These are phyloP conservation scores for Trichoderma guizhouense DNA, from an alignment of 2,329 filamentous ascomycete genomes.

Conservation along the genomic window DNA sequence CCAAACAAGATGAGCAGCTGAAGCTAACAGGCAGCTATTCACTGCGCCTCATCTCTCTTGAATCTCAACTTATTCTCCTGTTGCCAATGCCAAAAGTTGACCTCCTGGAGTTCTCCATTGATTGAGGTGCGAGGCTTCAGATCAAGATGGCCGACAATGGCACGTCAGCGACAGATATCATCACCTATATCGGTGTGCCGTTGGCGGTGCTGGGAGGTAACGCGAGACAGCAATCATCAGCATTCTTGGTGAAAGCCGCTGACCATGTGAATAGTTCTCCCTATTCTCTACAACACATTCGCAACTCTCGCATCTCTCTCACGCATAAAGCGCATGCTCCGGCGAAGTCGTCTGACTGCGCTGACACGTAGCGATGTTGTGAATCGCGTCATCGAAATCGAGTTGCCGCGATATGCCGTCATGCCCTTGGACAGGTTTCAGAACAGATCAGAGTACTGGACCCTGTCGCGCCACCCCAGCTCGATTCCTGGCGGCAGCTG, in stretches of 20 bases:
- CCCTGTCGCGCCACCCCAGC: constrained; percentile 48
- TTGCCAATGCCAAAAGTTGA: neutral
- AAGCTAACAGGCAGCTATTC: neutral
- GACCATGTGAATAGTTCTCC: constrained; percentile 43
- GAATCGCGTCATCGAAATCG: constrained; percentile 63
- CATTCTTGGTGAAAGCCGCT: neutral
- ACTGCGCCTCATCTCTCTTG: neutral
- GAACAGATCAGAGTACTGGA: constrained; percentile 57
- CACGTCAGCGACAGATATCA: constrained; percentile 45
- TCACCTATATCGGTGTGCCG: constrained; percentile 56
- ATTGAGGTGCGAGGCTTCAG: neutral
- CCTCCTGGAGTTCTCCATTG: neutral
- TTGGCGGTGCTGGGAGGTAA: constrained; percentile 51
- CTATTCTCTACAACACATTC: constrained; percentile 64
- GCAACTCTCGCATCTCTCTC: constrained; percentile 58
- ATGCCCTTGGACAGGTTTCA: constrained; percentile 56
- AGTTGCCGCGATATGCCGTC: constrained; percentile 62
- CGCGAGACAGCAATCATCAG: neutral
- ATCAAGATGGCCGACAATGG: constrained; percentile 31
- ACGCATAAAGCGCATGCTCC: constrained; percentile 57
- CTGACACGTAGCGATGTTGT: constrained; percentile 62
- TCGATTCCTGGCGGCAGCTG: constrained; percentile 58
- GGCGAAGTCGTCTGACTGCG: constrained; percentile 54
- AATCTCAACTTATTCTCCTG: neutral
- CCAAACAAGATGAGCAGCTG: neutral